Evolutionary conservation across 2,329 filamentous ascomycete species (phyloP).

Genomic region (Microdochium nivale): DNA sequence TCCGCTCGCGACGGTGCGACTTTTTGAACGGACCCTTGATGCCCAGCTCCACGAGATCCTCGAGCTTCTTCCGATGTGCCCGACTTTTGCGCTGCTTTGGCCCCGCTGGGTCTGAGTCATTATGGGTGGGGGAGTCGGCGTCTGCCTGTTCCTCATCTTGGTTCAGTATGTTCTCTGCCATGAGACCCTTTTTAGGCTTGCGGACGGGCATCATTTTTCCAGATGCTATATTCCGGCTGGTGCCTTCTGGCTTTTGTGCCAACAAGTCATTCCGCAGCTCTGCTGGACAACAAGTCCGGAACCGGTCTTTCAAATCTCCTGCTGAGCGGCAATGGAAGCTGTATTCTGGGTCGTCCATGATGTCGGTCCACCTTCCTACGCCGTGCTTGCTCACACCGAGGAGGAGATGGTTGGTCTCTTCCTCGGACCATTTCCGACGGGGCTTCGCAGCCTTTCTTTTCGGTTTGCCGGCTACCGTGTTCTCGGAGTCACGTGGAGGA

Average conservation of each 20-base stretch:
- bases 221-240: constrained; percentile 11
- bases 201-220: constrained; percentile 16
- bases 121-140: constrained; percentile 14
- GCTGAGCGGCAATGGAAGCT: constrained; percentile 52
- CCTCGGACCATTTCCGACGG: constrained; percentile 55
- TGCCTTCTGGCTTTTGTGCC: constrained; percentile 17
- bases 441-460: constrained; percentile 49
- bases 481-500: constrained; percentile 21
- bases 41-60: constrained; percentile 47
- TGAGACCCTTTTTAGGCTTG: constrained; percentile 38
- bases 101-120: constrained; percentile 22
- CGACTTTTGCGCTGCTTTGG: constrained; percentile 40
- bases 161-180: constrained; percentile 49
- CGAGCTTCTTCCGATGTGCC: constrained; percentile 45
- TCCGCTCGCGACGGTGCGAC: constrained; percentile 49
- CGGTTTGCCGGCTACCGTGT: constrained; percentile 24
- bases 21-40: constrained; percentile 55
- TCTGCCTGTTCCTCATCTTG: constrained; percentile 27
- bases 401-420: constrained; percentile 54
- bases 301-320: constrained; percentile 57
- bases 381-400: constrained; percentile 54
- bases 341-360: constrained; percentile 52
- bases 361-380: constrained; percentile 57
- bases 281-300: constrained; percentile 56
- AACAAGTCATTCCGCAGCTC: constrained; percentile 40